phyloP scores from a whole-genome alignment of 164 flowering plant species.

The Dillenia turbinata region DNA sequence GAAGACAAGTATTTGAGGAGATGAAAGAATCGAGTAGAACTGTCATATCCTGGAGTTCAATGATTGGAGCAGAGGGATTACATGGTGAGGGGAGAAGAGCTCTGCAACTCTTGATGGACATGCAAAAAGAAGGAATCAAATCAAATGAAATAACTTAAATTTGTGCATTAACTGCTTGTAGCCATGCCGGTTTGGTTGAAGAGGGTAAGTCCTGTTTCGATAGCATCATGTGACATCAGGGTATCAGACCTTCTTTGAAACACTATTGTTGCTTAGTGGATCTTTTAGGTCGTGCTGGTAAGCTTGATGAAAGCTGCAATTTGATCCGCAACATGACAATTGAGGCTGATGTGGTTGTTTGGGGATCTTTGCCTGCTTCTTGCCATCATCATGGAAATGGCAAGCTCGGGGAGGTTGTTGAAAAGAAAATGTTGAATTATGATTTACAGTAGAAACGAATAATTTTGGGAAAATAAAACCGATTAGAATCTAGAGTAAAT shows the following conservation, averaged over 20 bases:
- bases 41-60: conserved; percentile 27
- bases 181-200: conserved; percentile 28
- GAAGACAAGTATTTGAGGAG: conserved; percentile 16
- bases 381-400: conserved; percentile 23
- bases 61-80: conserved; percentile 30
- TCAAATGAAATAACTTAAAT: conserved; percentile 25
- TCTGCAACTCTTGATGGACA: conserved; percentile 17
- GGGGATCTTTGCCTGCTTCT: conserved; percentile 25
- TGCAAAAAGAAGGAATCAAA: conserved; percentile 9
- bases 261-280: conserved; percentile 28
- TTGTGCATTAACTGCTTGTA: conserved; percentile 25
- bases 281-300: conserved; percentile 26
- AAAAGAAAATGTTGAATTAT: no score
- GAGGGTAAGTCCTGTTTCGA: conserved; percentile 19
- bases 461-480: no score
- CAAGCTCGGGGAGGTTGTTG: conserved; percentile 20
- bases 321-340: conserved; percentile 17
- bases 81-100: conserved; percentile 24
- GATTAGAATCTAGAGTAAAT: no score
- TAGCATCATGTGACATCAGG: conserved; percentile 16
- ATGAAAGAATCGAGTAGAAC: conserved; percentile 8
- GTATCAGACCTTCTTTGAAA: conserved; percentile 17
- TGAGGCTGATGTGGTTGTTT: conserved; percentile 19
- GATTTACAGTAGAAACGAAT: no score
- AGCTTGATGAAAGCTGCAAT: conserved; percentile 17